Evolutionary conservation across 2,329 filamentous ascomycete genomes (phyloP), one percentile per base, ranked within the genome.

Genomic region (Colletotrichum eremochloae): DNA sequence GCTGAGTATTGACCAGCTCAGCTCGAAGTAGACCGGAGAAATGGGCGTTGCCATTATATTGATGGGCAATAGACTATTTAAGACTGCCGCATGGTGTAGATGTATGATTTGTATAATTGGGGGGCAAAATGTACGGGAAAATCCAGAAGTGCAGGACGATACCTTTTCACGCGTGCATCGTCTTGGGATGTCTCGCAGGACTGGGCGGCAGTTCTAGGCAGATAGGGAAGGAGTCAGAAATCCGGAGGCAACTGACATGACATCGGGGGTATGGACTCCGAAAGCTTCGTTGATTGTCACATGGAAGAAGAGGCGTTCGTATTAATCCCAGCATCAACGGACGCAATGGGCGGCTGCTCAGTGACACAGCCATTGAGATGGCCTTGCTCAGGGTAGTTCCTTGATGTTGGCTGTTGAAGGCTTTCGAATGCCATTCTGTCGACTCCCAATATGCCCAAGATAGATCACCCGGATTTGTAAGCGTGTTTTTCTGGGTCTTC

Each of bases 1-100:
- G 76, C 82, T 85, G 67, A 86, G 80, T 40, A 85, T 84, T 29
- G 82, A 80, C 83, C 83, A 85, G 77, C 82, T 82, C 68, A 81
- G 76, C 76, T 85, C 83, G 68, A 81, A 85, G 66, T 84, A 84
- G 5, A 80, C 68, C 3, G 75, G 75, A 15, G 63, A 3, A 38
- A 70, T 61, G 40, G 61, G 61, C 61, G 66, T 70, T 33, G 66
- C 64, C 70, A 70, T 70, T 33, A 31, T 57, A 48, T 36, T 12
- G 55, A 48, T 44, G 40, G 42, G 40, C 42, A 14, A 14, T 33
- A 4, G 14, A 20, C 6, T 15, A 20, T 31, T 9, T 31, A 29
- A n/a, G 18, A 20, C 46, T 40, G 63, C 18, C 31, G 31, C 60
- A 69, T 72, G 40, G 61, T 50, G 29, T 24, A 24, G 24, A 24